Evolutionary conservation across 2,329 filamentous ascomycete genomes (phyloP), one percentile per base, ranked within the genome.

Genomic region (Epichloe brachyelytri): DNA sequence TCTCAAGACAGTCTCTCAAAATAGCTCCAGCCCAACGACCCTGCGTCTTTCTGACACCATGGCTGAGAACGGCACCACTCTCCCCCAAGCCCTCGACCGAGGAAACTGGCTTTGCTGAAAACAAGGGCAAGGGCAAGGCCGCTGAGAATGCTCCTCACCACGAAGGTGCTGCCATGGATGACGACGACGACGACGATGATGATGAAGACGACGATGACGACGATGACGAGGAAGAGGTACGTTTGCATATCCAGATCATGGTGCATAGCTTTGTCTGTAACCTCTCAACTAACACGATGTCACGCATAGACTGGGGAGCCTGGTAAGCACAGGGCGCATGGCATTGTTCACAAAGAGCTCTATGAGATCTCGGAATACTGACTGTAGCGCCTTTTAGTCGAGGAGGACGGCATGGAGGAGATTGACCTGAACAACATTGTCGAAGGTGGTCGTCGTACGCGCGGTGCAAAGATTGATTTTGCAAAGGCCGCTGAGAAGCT

Each of bases 391-490:
- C 10, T 2, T 26, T 36, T 48, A 60, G 59, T 54, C 51, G 83
- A 85, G 59, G 86, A 86, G 43, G 88, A 89, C 63, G 85, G 86
- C 68, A 80, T 95, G 76, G 87, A 94, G 66, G 90, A 91, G 71
- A 96, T 98, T 67, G 88, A 95, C 65, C 74, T 80, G 52, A 79
- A 80, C 67, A 97, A 97, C 78, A 95, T 97, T 67, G 82, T 97
- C 64, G 67, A 72, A 53, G 78, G 76, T 57, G 84, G 84, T 56
- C 80, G 83, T 61, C 91, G 93, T 69, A 97, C 91, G 56, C 91
- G 91, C 63, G 90, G 90, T 65, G 87, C 88, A 69, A 78, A 83
- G 63, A 96, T 97, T 66, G 88, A 97, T 76, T 97, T 88, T 71
- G 85, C 86, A 62, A 89, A 95, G 74, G 90, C 90, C 19, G 88